Evolutionary conservation across 2,329 filamentous ascomycete species (phyloP), one percentile per base, ranked within the genome.

Genomic region (Penicillium sp.): DNA sequence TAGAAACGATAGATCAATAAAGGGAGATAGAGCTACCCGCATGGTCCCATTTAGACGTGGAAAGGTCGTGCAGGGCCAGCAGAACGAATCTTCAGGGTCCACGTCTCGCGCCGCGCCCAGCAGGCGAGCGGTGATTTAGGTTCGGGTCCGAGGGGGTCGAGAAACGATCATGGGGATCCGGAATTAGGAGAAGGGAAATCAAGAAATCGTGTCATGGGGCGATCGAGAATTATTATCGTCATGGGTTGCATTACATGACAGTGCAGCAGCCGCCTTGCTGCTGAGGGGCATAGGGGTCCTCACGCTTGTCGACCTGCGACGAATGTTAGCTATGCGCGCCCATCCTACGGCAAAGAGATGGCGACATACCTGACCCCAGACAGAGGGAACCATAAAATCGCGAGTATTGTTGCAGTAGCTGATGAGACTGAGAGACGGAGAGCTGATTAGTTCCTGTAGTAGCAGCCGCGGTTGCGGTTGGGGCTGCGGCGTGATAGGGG

Each of bases 301-400:
- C 94, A 74, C 89, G 87, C 81, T 91, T 93, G 70, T 95, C 90
- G 61, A 97, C 90, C 81, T 85, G 68, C 43, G 34, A 47, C 29
- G 31, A 42, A 31, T 55, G 59, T 61, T 54, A 62, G 59, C 49
- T 43, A 31, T 48, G 49, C 50, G 53, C 49, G 53, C 39, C 45
- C 42, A 49, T 43, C 34, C 45, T 54, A 56, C 43, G 48, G 44
- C 42, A 24, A 46, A 45, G 45, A 55, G 54, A 46, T 46, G 54
- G 54, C 60, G 57, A 62, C 68, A 66, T 78, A 86, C 84, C 56
- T 87, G 84, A 64, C 93, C 93, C 94, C 94, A 99, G 74, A 95
- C 89, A 49, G 91, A 95, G 47, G 92, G 92, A 52, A 97, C 92
- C 94, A 99, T 97, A 80, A 95, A 97, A 74, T 99, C 94, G 75